Percentiles rank a stretch among this genome's conserved stretches.
phyloP scores from a whole-genome alignment of 2,329 filamentous ascomycete species.

The Calonectria multiphialidica region DNA sequence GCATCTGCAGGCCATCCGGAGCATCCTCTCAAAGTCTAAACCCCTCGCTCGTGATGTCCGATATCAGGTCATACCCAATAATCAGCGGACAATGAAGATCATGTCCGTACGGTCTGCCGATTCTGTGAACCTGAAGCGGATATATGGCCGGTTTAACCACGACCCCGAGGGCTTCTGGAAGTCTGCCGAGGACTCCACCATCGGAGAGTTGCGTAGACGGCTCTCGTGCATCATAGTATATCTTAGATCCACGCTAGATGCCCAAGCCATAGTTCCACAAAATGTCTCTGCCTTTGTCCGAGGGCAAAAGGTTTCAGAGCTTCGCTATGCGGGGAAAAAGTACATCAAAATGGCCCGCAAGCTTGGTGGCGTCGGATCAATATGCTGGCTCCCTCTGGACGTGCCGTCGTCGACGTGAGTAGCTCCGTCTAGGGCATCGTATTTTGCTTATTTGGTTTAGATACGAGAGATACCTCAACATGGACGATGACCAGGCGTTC shows the following conservation, averaged over 20 bases:
- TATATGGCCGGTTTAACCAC: slow-evolving; percentile 26
- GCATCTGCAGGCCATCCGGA: slow-evolving; percentile 42
- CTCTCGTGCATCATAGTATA: slow-evolving; percentile 47
- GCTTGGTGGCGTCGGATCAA: slow-evolving; percentile 44
- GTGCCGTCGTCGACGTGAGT: slow-evolving; percentile 50
- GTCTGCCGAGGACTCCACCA: slow-evolving; percentile 12
- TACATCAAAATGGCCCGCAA: slow-evolving; percentile 49
- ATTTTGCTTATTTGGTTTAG: slow-evolving; percentile 26
- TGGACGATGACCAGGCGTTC: slow-evolving; percentile 49
- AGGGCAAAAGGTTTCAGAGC: slow-evolving; percentile 39
- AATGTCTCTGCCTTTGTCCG: slow-evolving; percentile 36
- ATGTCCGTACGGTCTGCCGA: slow-evolving; percentile 38
- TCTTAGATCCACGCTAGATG: slow-evolving; percentile 43
- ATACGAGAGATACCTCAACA: slow-evolving; percentile 49
- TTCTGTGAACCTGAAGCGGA: slow-evolving; percentile 16
- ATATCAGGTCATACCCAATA: slow-evolving; percentile 46
- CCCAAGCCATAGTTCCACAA: slow-evolving; percentile 32
- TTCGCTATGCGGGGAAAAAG: slow-evolving; percentile 48
- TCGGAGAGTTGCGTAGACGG: slow-evolving; percentile 44
- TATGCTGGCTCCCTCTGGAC: slow-evolving; percentile 48
- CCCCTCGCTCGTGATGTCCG: slow-evolving; percentile 44
- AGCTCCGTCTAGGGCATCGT: neutral
- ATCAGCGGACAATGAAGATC: slow-evolving; percentile 47
- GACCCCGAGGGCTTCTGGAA: slow-evolving; percentile 44
- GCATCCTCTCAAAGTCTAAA: slow-evolving; percentile 45